A percentile compares a stretch with the other conserved stretches of the same genome.
phyloP scores from a whole-genome alignment of 257 asterid genomes.

The Ilex asprella region DNA sequence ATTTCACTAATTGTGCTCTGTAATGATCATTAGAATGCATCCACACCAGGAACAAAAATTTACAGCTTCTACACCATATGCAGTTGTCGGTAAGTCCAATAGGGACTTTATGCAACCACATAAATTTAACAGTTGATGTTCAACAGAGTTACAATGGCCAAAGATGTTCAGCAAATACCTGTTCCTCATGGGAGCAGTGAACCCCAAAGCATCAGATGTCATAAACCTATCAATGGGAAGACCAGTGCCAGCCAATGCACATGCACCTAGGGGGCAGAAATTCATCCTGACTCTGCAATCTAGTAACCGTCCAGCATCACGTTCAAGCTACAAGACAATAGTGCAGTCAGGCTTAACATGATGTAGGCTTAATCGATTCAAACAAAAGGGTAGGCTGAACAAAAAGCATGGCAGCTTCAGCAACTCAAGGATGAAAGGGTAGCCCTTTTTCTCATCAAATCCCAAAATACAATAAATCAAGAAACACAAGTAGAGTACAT shows the following conservation, averaged over 20 bases:
- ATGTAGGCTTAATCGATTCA: background rate
- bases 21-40: too few species aligned
- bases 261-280: slow-evolving; percentile 91
- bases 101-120: background rate
- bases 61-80: too few species aligned
- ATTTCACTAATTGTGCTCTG: background rate
- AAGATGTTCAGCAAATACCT: slow-evolving; percentile 36
- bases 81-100: background rate
- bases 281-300: slow-evolving; percentile 81
- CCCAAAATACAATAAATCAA: too few species aligned
- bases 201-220: slow-evolving; percentile 91
- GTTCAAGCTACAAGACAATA: slow-evolving; percentile 68
- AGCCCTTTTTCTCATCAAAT: too few species aligned
- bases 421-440: too few species aligned
- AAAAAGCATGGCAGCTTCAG: too few species aligned
- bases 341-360: slow-evolving; percentile 15
- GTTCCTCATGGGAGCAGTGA: slow-evolving; percentile 92
- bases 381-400: too few species aligned
- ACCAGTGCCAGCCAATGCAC: slow-evolving; percentile 99
- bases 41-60: too few species aligned
- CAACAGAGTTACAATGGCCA: background rate
- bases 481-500: too few species aligned
- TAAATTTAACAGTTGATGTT: background rate
- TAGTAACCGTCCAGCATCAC: slow-evolving; percentile 78
- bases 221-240: slow-evolving; percentile 94